These are phyloP conservation scores for Lepraria neglecta DNA, from an alignment of 495 filamentous ascomycete genomes.

Conservation along the genomic window DNA sequence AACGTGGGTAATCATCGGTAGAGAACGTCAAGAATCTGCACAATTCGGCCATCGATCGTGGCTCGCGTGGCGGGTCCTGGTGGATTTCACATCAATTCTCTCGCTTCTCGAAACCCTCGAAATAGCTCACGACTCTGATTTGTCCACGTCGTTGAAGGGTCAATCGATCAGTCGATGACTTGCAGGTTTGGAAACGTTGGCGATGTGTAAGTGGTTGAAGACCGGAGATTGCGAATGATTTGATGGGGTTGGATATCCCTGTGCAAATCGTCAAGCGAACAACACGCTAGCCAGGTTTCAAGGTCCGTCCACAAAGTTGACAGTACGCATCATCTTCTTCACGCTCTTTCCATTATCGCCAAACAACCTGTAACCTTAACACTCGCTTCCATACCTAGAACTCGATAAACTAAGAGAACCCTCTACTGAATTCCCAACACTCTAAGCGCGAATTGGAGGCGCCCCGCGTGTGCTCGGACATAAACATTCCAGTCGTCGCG, in stretches of 20 bases:
- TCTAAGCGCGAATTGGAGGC: conserved; percentile 5
- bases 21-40: too few relatives aligned
- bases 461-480: conserved; percentile 14
- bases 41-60: too few relatives aligned
- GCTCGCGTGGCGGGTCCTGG: too few relatives aligned
- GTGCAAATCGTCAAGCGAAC: not conserved
- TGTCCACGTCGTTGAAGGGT: not conserved
- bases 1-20: too few relatives aligned
- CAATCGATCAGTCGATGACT: not conserved
- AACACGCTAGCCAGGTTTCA: conserved; percentile 12
- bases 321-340: conserved; percentile 3
- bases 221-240: conserved; percentile 4
- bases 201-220: not conserved
- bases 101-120: too few relatives aligned
- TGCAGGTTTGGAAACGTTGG: not conserved
- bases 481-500: conserved; percentile 19
- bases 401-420: not conserved
- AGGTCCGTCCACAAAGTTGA: conserved; percentile 1
- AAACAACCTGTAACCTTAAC: too few relatives aligned
- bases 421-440: not conserved
- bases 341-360: not conserved
- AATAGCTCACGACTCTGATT: not conserved
- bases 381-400: not conserved
- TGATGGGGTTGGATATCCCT: not conserved
- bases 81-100: too few relatives aligned